phyloP scores from a whole-genome alignment of 257 asterid species.

The Nicotiana attenuata region DNA sequence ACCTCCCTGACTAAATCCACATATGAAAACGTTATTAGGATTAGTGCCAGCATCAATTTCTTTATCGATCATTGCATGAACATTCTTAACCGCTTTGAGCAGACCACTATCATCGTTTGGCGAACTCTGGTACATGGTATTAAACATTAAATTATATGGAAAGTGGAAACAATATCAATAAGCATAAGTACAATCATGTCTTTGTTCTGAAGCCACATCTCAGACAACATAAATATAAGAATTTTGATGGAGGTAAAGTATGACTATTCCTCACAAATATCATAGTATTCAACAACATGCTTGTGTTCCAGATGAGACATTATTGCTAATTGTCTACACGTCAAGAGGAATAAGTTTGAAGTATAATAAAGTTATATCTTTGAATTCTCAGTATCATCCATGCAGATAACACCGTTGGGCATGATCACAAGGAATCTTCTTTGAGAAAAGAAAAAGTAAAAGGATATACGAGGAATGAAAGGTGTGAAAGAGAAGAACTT shows the following conservation, averaged over 20 bases:
- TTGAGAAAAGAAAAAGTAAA: slow-evolving; percentile 4
- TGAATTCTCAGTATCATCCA: background rate
- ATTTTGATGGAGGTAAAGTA: background rate
- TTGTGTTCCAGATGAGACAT: background rate
- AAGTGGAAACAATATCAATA: background rate
- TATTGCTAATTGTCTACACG: background rate
- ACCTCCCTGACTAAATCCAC: slow-evolving; percentile 99
- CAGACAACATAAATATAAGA: background rate
- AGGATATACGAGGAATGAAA: background rate
- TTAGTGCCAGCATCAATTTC: slow-evolving; percentile 72
- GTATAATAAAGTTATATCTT: background rate
- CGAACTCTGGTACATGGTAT: slow-evolving; percentile 47
- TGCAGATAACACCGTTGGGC: background rate
- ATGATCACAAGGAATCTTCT: background rate
- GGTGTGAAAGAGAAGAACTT: slow-evolving; percentile 33
- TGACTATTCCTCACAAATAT: background rate
- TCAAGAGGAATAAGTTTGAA: background rate
- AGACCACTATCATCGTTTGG: slow-evolving; percentile 66
- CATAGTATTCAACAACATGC: background rate
- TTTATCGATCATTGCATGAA: slow-evolving; percentile 79
- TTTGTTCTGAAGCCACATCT: background rate
- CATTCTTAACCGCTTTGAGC: slow-evolving; percentile 73
- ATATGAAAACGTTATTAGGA: slow-evolving; percentile 67
- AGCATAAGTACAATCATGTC: background rate
- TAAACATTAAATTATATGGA: background rate